Evolutionary conservation across 805 yeast genomes (phyloP), one percentile per base, ranked within the genome.

Genomic region (Cyberlindnera saturnus): DNA sequence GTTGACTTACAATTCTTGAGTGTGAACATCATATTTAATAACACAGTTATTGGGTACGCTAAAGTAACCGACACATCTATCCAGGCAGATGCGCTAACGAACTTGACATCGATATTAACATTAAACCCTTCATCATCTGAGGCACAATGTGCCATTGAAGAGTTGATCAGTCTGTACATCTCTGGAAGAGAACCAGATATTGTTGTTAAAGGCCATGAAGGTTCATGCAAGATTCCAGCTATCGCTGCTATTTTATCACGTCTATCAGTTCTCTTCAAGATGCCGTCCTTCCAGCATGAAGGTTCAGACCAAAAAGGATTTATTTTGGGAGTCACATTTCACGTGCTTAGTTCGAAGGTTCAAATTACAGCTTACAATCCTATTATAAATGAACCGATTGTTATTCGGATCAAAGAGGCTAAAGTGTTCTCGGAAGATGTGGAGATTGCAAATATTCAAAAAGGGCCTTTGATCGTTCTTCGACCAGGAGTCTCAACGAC

Each of bases 291-390:
- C 19, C 33, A 43, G 6, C 32, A 42, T 39, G 48, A 40, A 20
- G 50, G 45, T 16, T 41, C 40, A 29, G 46, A 47, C 5, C 36
- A 40, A 16, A 34, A 52, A 11, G 73, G 74, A 2, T 79, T 79
- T 44, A 59, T 80, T 6, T 41, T 73, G 1, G 71, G 68, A 14
- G 67, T 77, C 5, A 74, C 75, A 0, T 71, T 80, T 61, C 83
- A 80, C 56, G 49, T 80, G 4, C 61, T 79, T 61, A 62, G 73
- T 0, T 73, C 81, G 1, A 79, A 77, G 37, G 66, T 77, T 5
- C 82, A 78, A 50, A 53, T 80, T 43, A 70, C 72, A 0, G 63
- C 79, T 0, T 75, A 56, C 57, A 80, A 80, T 50, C 86, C 86
- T 1, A 51, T 80, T 1, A 43, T 48, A 5, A 78, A 80, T 51